Conservation (phyloP, 1,284 basidiomycete genomes). For the Pseudozyma thailandica region DNA sequence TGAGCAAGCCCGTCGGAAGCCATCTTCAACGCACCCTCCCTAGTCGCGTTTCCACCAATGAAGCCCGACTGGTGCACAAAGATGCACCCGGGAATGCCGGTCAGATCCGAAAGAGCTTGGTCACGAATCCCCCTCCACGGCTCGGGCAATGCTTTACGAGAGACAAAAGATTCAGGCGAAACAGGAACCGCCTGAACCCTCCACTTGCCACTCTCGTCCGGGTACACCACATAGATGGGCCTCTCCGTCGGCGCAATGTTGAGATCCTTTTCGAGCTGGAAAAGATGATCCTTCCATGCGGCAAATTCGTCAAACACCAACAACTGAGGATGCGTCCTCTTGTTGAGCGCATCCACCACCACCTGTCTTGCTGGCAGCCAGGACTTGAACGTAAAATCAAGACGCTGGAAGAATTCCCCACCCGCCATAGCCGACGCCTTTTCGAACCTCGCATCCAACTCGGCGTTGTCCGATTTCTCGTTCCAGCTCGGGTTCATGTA, state of each 20-base stretch:
- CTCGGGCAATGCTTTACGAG: constrained; percentile 90
- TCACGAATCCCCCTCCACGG: constrained; percentile 92
- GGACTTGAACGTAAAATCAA: constrained; percentile 84
- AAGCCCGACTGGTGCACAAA: constrained; percentile 97
- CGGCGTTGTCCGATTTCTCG: constrained; percentile 47
- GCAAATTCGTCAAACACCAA: constrained; percentile 83
- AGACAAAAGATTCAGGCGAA: constrained; percentile 84
- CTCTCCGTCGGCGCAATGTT: constrained; percentile 70
- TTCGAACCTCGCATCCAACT: constrained; percentile 72
- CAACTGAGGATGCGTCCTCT: constrained; percentile 75
- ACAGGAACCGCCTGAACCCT: constrained; percentile 91
- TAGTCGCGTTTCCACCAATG: constrained; percentile 91
- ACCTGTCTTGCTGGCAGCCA: constrained; percentile 93
- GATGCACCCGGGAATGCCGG: constrained; percentile 81
- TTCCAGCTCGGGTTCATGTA: constrained; percentile 66
- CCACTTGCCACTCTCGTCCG: constrained; percentile 81
- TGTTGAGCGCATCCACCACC: constrained; percentile 76
- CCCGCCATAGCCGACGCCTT: constrained; percentile 86
- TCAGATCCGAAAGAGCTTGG: constrained; percentile 77
- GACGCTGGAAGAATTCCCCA: constrained; percentile 81
- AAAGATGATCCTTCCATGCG: constrained; percentile 95
- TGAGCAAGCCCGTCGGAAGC: constrained; percentile 75
- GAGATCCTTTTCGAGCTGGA: constrained; percentile 77
- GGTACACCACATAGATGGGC: constrained; percentile 85
- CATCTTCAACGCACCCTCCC: constrained; percentile 84